phyloP scores from a whole-genome alignment of 1,284 basidiomycete species.

The Ustilago lituana region DNA sequence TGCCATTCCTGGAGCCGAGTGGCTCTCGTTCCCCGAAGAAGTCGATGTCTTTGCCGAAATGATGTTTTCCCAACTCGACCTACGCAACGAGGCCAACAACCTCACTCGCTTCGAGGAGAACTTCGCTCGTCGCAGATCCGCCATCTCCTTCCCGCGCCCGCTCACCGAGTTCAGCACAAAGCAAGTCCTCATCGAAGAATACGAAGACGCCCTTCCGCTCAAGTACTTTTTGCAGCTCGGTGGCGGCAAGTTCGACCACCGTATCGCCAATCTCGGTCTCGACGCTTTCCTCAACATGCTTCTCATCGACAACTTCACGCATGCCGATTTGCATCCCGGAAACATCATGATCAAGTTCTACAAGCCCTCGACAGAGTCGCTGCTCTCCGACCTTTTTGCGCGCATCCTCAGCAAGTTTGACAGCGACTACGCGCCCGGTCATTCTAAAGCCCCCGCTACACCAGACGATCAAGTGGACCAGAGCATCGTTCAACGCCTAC shows the following conservation, averaged over 20 bases:
- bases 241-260: conserved; percentile 82
- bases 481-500: conserved; percentile 77
- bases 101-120: conserved; percentile 85
- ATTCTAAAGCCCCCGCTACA: conserved; percentile 66
- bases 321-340: conserved; percentile 84
- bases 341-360: conserved; percentile 98
- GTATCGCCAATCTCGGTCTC: conserved; percentile 89
- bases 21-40: conserved; percentile 95
- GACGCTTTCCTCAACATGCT: conserved; percentile 99
- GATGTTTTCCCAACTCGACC: conserved; percentile 95
- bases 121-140: conserved; percentile 78
- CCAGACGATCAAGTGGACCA: conserved; percentile 70
- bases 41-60: conserved; percentile 93
- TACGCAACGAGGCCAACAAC: conserved; percentile 90
- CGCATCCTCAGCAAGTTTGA: conserved; percentile 62
- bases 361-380: conserved; percentile 73
- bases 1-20: conserved; percentile 89
- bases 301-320: conserved; percentile 96
- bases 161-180: conserved; percentile 80
- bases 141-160: conserved; percentile 89
- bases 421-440: conserved; percentile 58
- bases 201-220: conserved; percentile 88
- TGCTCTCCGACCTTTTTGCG: conserved; percentile 55
- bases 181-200: conserved; percentile 90
- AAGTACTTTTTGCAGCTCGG: conserved; percentile 88